A percentile compares a stretch with the other conserved stretches of the same genome.
Conservation (phyloP, 495 filamentous ascomycete species). For the Symbiotaphrina buchneri region DNA sequence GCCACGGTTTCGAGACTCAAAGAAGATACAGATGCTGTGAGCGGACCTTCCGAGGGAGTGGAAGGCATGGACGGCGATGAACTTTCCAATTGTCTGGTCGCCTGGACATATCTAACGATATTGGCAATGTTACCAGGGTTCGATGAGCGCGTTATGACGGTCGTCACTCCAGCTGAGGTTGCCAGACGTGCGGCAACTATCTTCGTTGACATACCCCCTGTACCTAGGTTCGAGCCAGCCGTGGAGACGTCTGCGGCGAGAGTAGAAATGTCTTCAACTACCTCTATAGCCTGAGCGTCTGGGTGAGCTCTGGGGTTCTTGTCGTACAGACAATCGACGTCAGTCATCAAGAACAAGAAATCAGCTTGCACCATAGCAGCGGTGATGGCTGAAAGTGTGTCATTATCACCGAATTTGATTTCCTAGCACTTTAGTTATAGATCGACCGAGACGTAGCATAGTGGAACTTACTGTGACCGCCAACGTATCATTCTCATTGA, state of each 20-base stretch:
- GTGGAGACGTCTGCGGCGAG: constrained; percentile 84
- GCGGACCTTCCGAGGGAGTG: constrained; percentile 1
- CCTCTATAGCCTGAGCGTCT: constrained; percentile 73
- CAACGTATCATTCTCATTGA: constrained; percentile 96
- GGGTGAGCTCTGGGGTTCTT: constrained; percentile 74
- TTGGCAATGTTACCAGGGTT: constrained; percentile 78
- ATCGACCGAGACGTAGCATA: neutral
- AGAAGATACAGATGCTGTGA: neutral
- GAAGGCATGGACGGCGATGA: constrained; percentile 1
- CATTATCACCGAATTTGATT: constrained; percentile 99
- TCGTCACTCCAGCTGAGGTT: constrained; percentile 87
- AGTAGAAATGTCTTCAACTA: constrained; percentile 69
- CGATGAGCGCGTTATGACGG: constrained; percentile 78
- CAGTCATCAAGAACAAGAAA: constrained; percentile 95
- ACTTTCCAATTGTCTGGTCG: constrained; percentile 7
- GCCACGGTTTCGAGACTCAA: constrained; percentile 3
- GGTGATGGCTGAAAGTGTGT: constrained; percentile 89
- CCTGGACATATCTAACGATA: constrained; percentile 67
- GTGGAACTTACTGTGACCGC: constrained; percentile 44
- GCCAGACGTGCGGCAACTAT: constrained; percentile 87
- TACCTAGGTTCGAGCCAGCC: constrained; percentile 71
- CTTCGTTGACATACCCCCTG: constrained; percentile 97
- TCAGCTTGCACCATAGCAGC: constrained; percentile 95
- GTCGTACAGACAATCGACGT: constrained; percentile 93
- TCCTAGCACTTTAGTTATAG: constrained; percentile 25